These are phyloP conservation scores for Myxozyma kluyveri DNA, from an alignment of 805 yeast genomes.

Conservation along the genomic window DNA sequence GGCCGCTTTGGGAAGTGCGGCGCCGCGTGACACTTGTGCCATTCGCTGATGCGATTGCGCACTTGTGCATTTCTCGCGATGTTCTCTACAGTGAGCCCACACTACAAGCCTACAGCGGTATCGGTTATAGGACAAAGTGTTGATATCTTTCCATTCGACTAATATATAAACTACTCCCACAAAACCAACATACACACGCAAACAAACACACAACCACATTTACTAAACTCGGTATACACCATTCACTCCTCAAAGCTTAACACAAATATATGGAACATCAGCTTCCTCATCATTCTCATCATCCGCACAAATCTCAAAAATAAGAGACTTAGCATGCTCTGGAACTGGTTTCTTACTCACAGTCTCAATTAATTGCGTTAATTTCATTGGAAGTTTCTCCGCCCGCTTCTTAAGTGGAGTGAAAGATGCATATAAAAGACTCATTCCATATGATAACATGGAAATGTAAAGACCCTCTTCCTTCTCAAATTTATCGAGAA, in stretches of 20 bases:
- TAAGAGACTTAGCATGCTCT: constrained; percentile 67
- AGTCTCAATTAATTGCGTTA: constrained; percentile 75
- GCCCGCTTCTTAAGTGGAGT: constrained; percentile 86
- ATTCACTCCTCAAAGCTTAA: constrained; percentile 7
- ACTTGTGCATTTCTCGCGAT: too few species aligned
- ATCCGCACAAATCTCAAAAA: constrained; percentile 88
- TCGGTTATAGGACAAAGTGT: too few species aligned
- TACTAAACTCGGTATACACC: not conserved
- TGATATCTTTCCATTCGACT: not conserved
- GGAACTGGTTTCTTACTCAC: constrained; percentile 83
- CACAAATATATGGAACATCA: constrained; percentile 69
- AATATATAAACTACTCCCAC: too few species aligned
- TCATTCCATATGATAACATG: constrained; percentile 89
- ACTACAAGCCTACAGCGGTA: too few species aligned
- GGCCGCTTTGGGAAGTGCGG: too few species aligned
- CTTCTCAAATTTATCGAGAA: constrained; percentile 70
- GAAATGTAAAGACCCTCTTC: constrained; percentile 83
- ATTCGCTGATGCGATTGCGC: too few species aligned
- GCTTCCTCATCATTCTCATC: constrained; percentile 86
- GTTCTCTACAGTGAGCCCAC: too few species aligned
- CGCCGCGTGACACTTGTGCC: too few species aligned
- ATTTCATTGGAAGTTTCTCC: constrained; percentile 65
- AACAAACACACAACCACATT: not conserved
- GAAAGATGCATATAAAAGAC: constrained; percentile 87
- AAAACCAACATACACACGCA: not conserved